These are phyloP conservation scores for Poa pratensis DNA, from an alignment of 176 grass and related monocot genomes.

Conservation along the genomic window DNA sequence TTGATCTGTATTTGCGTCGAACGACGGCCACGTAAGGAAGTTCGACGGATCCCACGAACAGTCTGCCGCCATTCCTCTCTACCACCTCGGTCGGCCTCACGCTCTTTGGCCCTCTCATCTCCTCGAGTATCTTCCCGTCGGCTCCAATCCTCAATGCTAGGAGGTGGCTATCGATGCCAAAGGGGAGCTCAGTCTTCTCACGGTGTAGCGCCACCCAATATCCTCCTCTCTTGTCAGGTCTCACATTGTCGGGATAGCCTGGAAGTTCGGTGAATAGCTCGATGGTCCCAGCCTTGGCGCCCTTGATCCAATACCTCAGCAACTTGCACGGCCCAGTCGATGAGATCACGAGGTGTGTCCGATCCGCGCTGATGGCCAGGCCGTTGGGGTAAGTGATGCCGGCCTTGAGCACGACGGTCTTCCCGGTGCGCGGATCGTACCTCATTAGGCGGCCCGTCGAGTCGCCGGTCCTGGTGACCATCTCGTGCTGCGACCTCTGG, in stretches of 20 bases:
- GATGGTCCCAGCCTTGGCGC: neutral
- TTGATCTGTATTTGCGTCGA: neutral
- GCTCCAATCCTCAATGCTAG: neutral
- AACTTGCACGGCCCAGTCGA: neutral
- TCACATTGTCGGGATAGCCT: neutral
- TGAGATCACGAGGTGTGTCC: neutral
- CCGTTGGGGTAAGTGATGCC: slow-evolving; percentile 9
- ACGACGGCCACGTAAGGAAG: neutral
- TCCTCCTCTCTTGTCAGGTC: neutral
- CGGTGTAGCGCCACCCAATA: neutral
- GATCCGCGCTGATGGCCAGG: neutral
- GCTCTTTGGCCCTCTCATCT: neutral
- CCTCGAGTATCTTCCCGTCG: neutral
- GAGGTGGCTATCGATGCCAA: neutral
- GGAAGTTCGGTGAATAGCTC: neutral
- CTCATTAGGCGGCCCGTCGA: neutral
- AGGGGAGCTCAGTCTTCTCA: neutral
- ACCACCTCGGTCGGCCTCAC: neutral
- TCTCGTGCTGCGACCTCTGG: slow-evolving; percentile 6
- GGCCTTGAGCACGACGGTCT: neutral
- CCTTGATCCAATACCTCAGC: neutral
- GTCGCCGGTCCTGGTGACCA: neutral
- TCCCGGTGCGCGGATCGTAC: neutral
- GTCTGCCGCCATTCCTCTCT: neutral
- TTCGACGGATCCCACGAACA: neutral